phyloP scores from a whole-genome alignment of 371 early-diverging fungal species.

The Dichotomocladium elegans region DNA sequence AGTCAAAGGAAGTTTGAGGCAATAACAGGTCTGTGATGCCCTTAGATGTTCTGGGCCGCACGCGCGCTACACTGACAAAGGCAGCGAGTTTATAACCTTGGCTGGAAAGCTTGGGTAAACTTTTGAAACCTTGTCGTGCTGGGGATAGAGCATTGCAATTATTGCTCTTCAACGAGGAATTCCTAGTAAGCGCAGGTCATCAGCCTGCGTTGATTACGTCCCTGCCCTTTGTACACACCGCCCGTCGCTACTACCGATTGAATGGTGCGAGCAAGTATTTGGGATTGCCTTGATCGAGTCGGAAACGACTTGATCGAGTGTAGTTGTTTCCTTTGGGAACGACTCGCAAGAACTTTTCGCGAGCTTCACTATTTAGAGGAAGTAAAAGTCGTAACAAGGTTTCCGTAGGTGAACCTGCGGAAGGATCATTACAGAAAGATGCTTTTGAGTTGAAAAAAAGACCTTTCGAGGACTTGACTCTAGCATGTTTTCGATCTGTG shows the following conservation, averaged over 20 bases:
- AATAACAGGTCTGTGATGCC: slow-evolving; percentile 76
- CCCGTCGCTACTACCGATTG: slow-evolving; percentile 68
- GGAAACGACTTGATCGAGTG: no score
- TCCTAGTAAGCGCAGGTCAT: slow-evolving; percentile 62
- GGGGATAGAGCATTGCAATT: no score
- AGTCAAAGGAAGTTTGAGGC: slow-evolving; percentile 60
- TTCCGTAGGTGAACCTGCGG: slow-evolving; percentile 59
- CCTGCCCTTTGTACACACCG: slow-evolving; percentile 62
- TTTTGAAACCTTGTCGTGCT: no score
- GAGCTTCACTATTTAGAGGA: slow-evolving; percentile 68
- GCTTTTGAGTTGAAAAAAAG: no score
- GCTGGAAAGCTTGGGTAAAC: no score
- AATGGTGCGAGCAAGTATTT: slow-evolving; percentile 48
- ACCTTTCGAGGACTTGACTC: no score
- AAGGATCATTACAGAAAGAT: slow-evolving; percentile 23
- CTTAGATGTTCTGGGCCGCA: slow-evolving; percentile 75
- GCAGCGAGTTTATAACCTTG: no score
- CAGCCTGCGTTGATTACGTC: slow-evolving; percentile 60
- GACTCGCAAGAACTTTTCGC: no score
- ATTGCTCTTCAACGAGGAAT: slow-evolving; percentile 67
- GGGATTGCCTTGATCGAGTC: no score
- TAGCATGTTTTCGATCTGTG: no score
- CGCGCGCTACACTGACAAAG: slow-evolving; percentile 75
- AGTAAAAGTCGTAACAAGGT: slow-evolving; percentile 80
- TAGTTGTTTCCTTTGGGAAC: no score